Evolutionary conservation across 805 yeast species (phyloP), one percentile per base, ranked within the genome.

Genomic region (Blastobotrys peoriensis): DNA sequence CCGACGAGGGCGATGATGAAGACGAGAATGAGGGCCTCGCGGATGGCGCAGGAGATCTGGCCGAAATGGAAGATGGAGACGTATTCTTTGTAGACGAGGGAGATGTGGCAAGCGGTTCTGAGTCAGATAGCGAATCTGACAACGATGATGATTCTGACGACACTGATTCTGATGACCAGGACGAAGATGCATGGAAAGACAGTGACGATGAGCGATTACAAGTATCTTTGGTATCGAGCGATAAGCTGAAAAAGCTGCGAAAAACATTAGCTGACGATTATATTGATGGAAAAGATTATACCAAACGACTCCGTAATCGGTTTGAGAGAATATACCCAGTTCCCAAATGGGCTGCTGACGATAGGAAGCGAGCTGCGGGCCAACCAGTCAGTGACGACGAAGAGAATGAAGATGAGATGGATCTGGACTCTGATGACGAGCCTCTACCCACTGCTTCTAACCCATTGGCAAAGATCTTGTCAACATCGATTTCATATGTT

Each of bases 171-270:
- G 71, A 70, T 44, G 49, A 42, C 19, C 35, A 47, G 20, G 64
- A 53, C 19, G 54, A 51, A 15, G 64, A 60, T 4, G 87, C 81
- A 2, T 93, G 98, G 98, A 63, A 63, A 13, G 98, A 93, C 65
- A 82, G 94, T 46, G 98, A 89, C 57, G 98, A 93, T 62, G 98
- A 89, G 50, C 71, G 70, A 36, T 53, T 85, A 20, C 66, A 68
- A 17, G 71, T 91, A 4, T 76, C 93, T 1, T 64, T 93, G 23
- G 59, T 70, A 13, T 62, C 74, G 1, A 67, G 81, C 1, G 81
- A 82, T 51, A 78, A 75, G 53, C 63, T 82, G 25, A 79, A 76
- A 52, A 93, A 91, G 65, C 70, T 93, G 54, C 77, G 96, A 57
- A 70, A 72, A 38, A 61, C 75, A 0, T 81, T 72, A 46, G 62